Evolutionary conservation across 192 early-diverging fungal species (phyloP), one percentile per base, ranked within the genome.

Genomic region (Coemansia sp.): DNA sequence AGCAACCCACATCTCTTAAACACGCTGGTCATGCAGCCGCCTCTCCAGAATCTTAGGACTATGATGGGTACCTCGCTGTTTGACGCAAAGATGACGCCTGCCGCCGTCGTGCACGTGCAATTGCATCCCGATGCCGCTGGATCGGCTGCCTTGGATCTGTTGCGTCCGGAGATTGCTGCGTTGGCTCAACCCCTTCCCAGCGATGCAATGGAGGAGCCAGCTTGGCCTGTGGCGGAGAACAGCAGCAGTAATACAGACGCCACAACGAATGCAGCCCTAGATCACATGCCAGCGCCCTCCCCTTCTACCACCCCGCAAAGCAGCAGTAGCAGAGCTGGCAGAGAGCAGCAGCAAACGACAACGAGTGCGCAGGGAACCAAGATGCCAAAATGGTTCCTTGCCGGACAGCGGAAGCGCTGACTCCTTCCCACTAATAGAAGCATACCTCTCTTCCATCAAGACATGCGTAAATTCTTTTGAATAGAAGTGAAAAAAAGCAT

Each of bases 371-470:
- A 63, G 15, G 24, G 44, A 48, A 44, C 61, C 1, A 51, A 49
- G 35, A 73, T 82, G 74, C 79, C 79, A 26, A 82, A 82, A 46
- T 82, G 79, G 79, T 76, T 82, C 35, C 26, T 68, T 23, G 79
- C 79, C 60, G 79, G 79, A 5, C 70, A 76, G 49, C 60, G 45
- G 21, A 63, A 52, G 18, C 74, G 67, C 35, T 68, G 60, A 20
- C 30, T 64, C 20, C 20, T 18, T 14, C 1, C 18, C 15, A 46
- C 0, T 18, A 14, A 18, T 14, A 46, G 5, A 46, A 46, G 44
- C 4, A 41, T 1, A 8, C 1, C 39, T 2, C 30, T 30, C 30
- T 30, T 41, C 7, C 9, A 41, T 12, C 39, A 5, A 41, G 39
- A 41, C 7, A 41, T 41, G 39, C 39, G 30, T 30, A 41, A 6